A percentile compares a stretch with the other conserved stretches of the same genome.
phyloP scores from a whole-genome alignment of 2,329 filamentous ascomycete species.

The Colletotrichum sp. region DNA sequence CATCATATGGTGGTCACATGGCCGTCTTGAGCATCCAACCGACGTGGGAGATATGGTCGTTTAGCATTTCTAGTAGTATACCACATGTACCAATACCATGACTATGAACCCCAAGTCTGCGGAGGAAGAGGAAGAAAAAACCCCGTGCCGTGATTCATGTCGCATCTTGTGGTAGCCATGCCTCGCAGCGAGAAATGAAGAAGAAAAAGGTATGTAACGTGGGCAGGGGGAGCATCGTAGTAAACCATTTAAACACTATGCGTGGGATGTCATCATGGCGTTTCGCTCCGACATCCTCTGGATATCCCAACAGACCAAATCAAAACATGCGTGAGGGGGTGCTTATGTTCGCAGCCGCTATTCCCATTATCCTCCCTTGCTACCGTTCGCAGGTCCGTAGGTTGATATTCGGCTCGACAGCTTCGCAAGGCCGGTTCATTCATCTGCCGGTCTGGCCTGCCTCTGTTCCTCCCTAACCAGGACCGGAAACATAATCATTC shows the following conservation, averaged over 20 bases:
- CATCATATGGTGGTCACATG: neutral
- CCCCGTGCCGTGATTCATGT: neutral
- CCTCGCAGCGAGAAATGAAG: neutral
- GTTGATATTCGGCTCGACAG: neutral
- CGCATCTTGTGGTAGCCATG: neutral
- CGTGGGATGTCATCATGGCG: constrained; percentile 16
- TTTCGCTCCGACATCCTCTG: constrained; percentile 17
- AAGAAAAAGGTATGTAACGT: neutral
- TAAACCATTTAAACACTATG: constrained; percentile 12
- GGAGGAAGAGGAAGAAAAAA: neutral
- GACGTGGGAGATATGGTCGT: neutral
- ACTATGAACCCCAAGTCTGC: neutral
- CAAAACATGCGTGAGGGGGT: neutral
- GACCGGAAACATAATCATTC: neutral
- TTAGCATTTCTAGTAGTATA: constrained; percentile 14
- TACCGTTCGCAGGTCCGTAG: neutral
- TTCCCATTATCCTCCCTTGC: neutral
- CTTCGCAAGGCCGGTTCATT: neutral
- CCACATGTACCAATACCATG: neutral
- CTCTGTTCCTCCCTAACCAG: neutral
- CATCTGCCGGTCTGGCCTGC: neutral
- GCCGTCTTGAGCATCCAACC: neutral
- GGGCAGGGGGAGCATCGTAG: neutral
- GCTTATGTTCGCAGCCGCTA: neutral
- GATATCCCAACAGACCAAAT: constrained; percentile 17